phyloP scores from a whole-genome alignment of 2,329 filamentous ascomycete genomes.

The Pleomassaria siparia region DNA sequence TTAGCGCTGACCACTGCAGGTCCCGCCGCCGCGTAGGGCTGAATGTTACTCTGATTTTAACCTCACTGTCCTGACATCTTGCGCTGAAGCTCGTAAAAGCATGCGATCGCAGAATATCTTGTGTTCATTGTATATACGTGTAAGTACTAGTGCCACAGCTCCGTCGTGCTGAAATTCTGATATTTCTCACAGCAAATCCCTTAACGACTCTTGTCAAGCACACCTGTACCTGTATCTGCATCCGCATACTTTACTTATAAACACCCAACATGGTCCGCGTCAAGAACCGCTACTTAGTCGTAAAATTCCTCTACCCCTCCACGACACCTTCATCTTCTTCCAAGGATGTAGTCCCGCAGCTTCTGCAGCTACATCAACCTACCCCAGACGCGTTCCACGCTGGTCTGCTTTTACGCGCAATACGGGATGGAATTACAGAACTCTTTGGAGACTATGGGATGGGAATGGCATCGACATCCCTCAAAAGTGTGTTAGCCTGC shows the following conservation, averaged over 20 bases:
- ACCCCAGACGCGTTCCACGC: conserved; percentile 71
- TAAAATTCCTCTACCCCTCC: conserved; percentile 86
- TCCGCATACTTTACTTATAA: not conserved
- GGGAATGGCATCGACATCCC: conserved; percentile 68
- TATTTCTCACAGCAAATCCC: not conserved
- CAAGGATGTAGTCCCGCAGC: conserved; percentile 52
- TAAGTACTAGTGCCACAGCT: not conserved
- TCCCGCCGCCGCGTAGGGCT: conserved; percentile 2
- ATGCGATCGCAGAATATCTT: not conserved
- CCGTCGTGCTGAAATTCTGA: not conserved
- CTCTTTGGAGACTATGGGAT: conserved; percentile 77
- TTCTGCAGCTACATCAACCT: conserved; percentile 76
- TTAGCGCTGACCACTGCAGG: not conserved
- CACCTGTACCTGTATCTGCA: not conserved
- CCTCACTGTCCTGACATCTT: not conserved
- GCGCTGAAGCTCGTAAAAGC: too few species aligned
- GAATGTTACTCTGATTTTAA: conserved; percentile 3
- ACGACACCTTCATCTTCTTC: conserved; percentile 41
- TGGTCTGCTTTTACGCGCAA: conserved; percentile 65
- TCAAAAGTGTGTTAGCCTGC: conserved; percentile 60
- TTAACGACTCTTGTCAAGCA: not conserved
- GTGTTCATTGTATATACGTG: not conserved
- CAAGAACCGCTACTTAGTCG: conserved; percentile 93
- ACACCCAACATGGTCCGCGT: conserved; percentile 76
- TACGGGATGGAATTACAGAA: conserved; percentile 48